Conservation (phyloP, 345 rosid species). For the Firmiana major region DNA sequence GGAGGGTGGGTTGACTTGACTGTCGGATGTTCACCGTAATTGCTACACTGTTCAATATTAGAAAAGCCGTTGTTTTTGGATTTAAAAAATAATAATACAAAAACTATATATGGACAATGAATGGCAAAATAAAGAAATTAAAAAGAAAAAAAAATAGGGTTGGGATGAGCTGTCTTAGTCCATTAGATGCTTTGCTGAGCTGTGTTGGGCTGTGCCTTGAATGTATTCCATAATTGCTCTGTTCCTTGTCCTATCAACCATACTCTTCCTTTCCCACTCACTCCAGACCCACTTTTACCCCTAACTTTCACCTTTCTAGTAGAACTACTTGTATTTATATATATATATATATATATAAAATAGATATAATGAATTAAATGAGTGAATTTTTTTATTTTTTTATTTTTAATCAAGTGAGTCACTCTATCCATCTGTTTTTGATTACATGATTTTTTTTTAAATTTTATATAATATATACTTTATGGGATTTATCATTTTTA, state of each 20-base stretch:
- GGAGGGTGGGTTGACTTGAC: background rate
- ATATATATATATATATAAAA: no score
- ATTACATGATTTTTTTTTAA: no score
- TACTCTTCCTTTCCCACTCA: background rate
- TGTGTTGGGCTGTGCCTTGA: slow-evolving; percentile 11
- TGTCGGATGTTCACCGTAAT: background rate
- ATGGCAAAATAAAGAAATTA: background rate
- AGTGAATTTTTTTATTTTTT: no score
- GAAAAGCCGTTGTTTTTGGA: background rate
- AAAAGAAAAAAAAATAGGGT: background rate
- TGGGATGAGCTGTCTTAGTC: slow-evolving; percentile 28
- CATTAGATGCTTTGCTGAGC: slow-evolving; percentile 24
- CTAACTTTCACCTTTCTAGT: no score
- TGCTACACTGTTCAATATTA: background rate
- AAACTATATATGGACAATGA: background rate
- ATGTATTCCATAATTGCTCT: slow-evolving; percentile 19
- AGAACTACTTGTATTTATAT: no score
- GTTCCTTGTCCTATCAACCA: slow-evolving; percentile 13
- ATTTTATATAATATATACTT: no score
- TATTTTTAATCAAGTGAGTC: no score
- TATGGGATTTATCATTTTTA: no score
- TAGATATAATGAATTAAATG: no score
- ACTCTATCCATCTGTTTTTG: no score
- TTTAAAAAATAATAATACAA: background rate
- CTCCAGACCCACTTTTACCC: background rate